phyloP scores from a whole-genome alignment of 1,284 basidiomycete genomes.

The Ganoderma resinaceum region DNA sequence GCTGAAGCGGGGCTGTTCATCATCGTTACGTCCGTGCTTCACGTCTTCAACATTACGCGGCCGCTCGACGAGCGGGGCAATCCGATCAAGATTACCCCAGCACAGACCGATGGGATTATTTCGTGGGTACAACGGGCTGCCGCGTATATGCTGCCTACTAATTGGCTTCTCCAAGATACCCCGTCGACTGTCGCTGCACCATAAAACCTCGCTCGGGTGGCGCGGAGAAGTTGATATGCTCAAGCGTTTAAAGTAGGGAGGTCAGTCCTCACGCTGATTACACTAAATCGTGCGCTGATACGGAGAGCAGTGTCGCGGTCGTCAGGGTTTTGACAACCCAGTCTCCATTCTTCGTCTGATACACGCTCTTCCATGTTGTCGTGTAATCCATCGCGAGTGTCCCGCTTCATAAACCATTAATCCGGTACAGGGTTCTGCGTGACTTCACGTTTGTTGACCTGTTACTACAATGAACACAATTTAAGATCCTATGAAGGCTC shows the following conservation, averaged over 20 bases:
- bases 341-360: background rate
- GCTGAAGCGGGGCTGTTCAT: constrained; percentile 28
- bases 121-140: constrained; percentile 3
- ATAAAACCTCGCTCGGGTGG: constrained; percentile 24
- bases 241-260: background rate
- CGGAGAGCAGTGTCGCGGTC: background rate
- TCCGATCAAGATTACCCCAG: constrained; percentile 17
- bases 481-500: background rate
- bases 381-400: background rate
- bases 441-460: background rate
- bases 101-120: constrained; percentile 19
- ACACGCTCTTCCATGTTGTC: background rate
- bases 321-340: background rate
- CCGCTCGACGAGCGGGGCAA: constrained; percentile 17
- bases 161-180: constrained; percentile 13
- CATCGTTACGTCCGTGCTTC: constrained; percentile 27
- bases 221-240: constrained; percentile 14
- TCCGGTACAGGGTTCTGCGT: background rate
- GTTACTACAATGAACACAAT: background rate
- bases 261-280: background rate
- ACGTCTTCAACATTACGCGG: constrained; percentile 22
- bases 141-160: no score
- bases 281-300: background rate
- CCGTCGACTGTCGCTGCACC: constrained; percentile 17
- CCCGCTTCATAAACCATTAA: background rate